Evolutionary conservation across 805 yeast genomes (phyloP).

Genomic region (Kazachstania psychrophila): DNA sequence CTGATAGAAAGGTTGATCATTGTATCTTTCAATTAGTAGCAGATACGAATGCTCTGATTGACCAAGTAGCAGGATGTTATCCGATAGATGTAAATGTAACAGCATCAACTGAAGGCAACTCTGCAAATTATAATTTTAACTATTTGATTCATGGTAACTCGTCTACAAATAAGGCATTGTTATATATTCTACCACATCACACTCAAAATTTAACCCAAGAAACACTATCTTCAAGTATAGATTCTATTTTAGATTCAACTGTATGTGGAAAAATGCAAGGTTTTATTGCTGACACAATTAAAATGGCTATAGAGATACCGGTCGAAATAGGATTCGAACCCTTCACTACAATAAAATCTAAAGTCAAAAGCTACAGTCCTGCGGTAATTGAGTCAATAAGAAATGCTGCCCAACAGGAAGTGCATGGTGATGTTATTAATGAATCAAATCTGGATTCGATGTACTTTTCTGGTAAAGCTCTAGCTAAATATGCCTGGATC

Average conservation of each 20-base stretch:
- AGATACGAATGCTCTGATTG: constrained; percentile 39
- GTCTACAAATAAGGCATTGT: constrained; percentile 35
- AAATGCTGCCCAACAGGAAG: constrained; percentile 31
- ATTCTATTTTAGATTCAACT: constrained; percentile 37
- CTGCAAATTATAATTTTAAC: constrained; percentile 33
- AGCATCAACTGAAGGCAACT: constrained; percentile 29
- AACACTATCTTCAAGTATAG: constrained; percentile 14
- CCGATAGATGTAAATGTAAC: constrained; percentile 40
- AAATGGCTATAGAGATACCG: constrained; percentile 37
- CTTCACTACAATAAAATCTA: constrained; percentile 29
- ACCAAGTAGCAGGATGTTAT: constrained; percentile 54
- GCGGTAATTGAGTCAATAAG: constrained; percentile 26
- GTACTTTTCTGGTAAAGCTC: constrained; percentile 80
- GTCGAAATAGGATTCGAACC: constrained; percentile 39
- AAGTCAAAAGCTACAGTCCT: constrained; percentile 21
- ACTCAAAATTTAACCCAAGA: constrained; percentile 34
- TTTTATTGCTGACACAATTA: constrained; percentile 34
- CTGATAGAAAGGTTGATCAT: constrained; percentile 29
- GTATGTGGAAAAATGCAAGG: constrained; percentile 41
- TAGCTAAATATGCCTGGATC: constrained; percentile 86
- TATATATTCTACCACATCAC: constrained; percentile 68
- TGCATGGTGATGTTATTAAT: constrained; percentile 19
- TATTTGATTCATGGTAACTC: constrained; percentile 40
- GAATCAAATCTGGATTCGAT: constrained; percentile 64
- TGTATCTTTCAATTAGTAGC: constrained; percentile 52